A percentile compares a stretch with the other conserved stretches of the same genome.
These are phyloP conservation scores for Penstemon newberryi DNA, from an alignment of 257 asterid genomes.

Conservation along the genomic window DNA sequence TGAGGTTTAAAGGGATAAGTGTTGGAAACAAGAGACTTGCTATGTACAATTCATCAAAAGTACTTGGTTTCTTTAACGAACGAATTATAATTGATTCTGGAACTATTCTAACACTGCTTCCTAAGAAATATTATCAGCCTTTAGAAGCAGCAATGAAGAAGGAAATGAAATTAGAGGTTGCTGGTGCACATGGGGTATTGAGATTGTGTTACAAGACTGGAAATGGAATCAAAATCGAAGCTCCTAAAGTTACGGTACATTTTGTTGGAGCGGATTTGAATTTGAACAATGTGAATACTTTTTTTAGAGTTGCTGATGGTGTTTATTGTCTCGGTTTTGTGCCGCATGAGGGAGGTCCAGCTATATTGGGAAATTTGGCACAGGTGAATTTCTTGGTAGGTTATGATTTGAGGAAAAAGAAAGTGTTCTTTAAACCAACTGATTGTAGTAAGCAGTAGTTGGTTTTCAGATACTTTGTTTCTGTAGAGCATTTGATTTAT, in stretches of 20 bases:
- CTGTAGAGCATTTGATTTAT: too few relatives aligned
- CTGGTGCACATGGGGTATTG: slow-evolving; percentile 27
- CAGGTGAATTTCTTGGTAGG: slow-evolving; percentile 51
- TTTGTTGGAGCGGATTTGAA: slow-evolving; percentile 41
- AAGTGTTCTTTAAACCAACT: slow-evolving; percentile 38
- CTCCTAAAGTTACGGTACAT: slow-evolving; percentile 28
- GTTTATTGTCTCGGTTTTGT: slow-evolving; percentile 32
- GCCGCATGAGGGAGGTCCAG: neutral
- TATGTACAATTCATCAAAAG: neutral
- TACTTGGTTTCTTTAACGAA: neutral
- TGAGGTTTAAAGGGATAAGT: slow-evolving; percentile 47
- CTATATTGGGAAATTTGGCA: slow-evolving; percentile 34
- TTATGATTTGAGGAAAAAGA: slow-evolving; percentile 36
- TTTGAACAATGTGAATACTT: slow-evolving; percentile 26
- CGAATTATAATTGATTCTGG: slow-evolving; percentile 51
- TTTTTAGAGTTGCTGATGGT: slow-evolving; percentile 8
- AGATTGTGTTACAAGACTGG: slow-evolving; percentile 23
- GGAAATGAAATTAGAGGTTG: neutral
- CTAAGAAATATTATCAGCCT: neutral
- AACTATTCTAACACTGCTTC: slow-evolving; percentile 34
- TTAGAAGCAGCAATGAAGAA: slow-evolving; percentile 2
- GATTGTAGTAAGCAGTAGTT: slow-evolving; percentile 28
- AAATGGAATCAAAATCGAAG: neutral
- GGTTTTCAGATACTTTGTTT: too few relatives aligned
- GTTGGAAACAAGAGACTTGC: slow-evolving; percentile 29